Evolutionary conservation across 202 grass and related monocot species (phyloP).

Genomic region (Brachypodium distachyon): DNA sequence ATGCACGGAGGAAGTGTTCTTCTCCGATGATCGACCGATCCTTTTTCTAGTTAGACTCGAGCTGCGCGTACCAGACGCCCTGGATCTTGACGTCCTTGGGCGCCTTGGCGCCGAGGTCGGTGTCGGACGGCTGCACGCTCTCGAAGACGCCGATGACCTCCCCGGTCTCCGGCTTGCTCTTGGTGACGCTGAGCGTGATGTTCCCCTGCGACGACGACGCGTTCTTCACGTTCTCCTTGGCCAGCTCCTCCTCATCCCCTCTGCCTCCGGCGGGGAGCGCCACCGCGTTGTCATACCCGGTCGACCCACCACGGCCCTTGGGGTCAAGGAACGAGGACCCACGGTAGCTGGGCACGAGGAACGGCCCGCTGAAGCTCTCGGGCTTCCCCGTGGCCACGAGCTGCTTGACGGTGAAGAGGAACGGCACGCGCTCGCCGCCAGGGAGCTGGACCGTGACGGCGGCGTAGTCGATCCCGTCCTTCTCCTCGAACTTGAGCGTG

Average conservation of each 20-base stretch:
- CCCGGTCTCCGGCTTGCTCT: slow-evolving; percentile 68
- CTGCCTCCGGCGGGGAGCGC: slow-evolving; percentile 86
- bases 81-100: slow-evolving; percentile 99
- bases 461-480: slow-evolving; percentile 94
- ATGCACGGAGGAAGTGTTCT: background rate
- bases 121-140: slow-evolving; percentile 95
- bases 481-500: slow-evolving; percentile 82
- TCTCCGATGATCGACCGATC: too few relatives aligned
- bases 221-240: slow-evolving; percentile 97
- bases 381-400: slow-evolving; percentile 85
- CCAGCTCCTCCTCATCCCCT: slow-evolving; percentile 87
- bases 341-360: slow-evolving; percentile 90
- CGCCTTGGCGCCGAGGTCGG: slow-evolving; percentile 75
- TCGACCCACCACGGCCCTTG: slow-evolving; percentile 85
- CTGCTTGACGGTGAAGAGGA: slow-evolving; percentile 97
- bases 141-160: slow-evolving; percentile 89
- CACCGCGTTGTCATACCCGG: slow-evolving; percentile 88
- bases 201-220: slow-evolving; percentile 46
- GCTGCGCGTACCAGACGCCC: slow-evolving; percentile 88
- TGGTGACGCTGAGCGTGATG: slow-evolving; percentile 78
- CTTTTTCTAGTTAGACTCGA: slow-evolving; percentile 39
- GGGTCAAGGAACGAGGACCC: slow-evolving; percentile 92
- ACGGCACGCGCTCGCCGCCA: slow-evolving; percentile 79
- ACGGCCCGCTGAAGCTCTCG: slow-evolving; percentile 77
- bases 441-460: slow-evolving; percentile 96